These are phyloP conservation scores for Epichloe sylvatica DNA, from an alignment of 2,329 filamentous ascomycete species.

Conservation along the genomic window DNA sequence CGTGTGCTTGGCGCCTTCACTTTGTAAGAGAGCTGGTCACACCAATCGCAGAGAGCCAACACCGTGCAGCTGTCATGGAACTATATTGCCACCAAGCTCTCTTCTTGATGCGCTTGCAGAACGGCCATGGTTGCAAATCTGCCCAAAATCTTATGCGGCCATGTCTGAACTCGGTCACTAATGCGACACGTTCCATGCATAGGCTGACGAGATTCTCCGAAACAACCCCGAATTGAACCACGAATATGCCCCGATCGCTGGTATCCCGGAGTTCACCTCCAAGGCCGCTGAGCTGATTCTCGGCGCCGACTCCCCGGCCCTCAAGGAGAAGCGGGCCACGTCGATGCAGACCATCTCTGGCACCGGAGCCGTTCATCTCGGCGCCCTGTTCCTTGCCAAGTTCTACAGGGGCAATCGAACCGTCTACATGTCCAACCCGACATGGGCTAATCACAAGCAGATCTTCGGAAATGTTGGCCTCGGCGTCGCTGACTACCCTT, in stretches of 20 bases:
- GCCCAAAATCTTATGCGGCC: not conserved
- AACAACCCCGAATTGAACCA: slow-evolving; percentile 87
- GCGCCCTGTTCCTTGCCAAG: slow-evolving; percentile 81
- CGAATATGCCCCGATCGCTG: slow-evolving; percentile 95
- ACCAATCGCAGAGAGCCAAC: not conserved
- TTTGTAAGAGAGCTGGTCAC: not conserved
- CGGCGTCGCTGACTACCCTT: slow-evolving; percentile 70
- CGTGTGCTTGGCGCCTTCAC: not conserved
- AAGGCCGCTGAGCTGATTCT: slow-evolving; percentile 87
- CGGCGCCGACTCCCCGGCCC: slow-evolving; percentile 63
- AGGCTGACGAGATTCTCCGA: slow-evolving; percentile 85
- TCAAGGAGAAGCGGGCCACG: slow-evolving; percentile 66
- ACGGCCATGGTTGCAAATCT: not conserved
- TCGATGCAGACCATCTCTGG: slow-evolving; percentile 93
- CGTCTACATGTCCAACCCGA: slow-evolving; percentile 86
- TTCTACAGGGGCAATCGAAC: slow-evolving; percentile 69
- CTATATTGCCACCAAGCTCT: not conserved
- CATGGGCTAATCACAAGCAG: slow-evolving; percentile 98
- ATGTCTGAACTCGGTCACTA: not conserved
- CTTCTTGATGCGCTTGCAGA: not conserved
- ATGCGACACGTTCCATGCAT: slow-evolving; percentile 4
- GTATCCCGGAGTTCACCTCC: slow-evolving; percentile 69
- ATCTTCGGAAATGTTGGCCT: slow-evolving; percentile 89
- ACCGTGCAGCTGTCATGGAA: not conserved
- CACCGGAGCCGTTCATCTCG: slow-evolving; percentile 87